phyloP scores from a whole-genome alignment of 73 alveolate genomes.

The Halteria grandinella region DNA sequence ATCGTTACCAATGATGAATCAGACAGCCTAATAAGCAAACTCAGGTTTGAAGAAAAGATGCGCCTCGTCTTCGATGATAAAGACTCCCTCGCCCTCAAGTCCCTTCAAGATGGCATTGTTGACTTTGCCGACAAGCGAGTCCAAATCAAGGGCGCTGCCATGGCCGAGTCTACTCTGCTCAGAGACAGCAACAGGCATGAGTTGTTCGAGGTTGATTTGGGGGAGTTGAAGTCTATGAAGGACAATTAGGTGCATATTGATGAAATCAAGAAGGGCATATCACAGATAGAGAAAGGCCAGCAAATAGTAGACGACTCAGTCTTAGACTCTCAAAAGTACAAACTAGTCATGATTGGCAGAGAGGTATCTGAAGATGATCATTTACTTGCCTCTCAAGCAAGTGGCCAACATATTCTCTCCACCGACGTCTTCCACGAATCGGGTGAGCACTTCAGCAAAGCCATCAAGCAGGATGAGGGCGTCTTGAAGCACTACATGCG shows the following conservation, averaged over 20 bases:
- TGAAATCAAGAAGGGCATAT: neutral
- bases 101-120: constrained; percentile 33
- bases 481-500: constrained; percentile 14
- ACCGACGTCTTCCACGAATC: constrained; percentile 32
- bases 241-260: constrained; percentile 10
- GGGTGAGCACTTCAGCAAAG: constrained; percentile 21
- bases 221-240: constrained; percentile 7
- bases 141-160: constrained; percentile 16
- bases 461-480: constrained; percentile 19
- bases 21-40: neutral
- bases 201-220: constrained; percentile 25
- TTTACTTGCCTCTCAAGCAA: neutral
- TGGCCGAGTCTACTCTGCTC: neutral
- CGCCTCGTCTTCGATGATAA: constrained; percentile 29
- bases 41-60: constrained; percentile 10
- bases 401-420: constrained; percentile 18
- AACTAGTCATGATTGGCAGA: constrained; percentile 41
- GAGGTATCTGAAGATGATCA: constrained; percentile 10
- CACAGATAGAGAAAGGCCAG: constrained; percentile 18
- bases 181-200: neutral
- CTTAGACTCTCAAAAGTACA: constrained; percentile 25
- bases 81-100: constrained; percentile 38
- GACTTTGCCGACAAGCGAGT: constrained; percentile 46
- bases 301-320: constrained; percentile 19
- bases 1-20: neutral